These are phyloP conservation scores for Coprinopsis strossmayeri DNA, from an alignment of 768 basidiomycete genomes.

Conservation along the genomic window DNA sequence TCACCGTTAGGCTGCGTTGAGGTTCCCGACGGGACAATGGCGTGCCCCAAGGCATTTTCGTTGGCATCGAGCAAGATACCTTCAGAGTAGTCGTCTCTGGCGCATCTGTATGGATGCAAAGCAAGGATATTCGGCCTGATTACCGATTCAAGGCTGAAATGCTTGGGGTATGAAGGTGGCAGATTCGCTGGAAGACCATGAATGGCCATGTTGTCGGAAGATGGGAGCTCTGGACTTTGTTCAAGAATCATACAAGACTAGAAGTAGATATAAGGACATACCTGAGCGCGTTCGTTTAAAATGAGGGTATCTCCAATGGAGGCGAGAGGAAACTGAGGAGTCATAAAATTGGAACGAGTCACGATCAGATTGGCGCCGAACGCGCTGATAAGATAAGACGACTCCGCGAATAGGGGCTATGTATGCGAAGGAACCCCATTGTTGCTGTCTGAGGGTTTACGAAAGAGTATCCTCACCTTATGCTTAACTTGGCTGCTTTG, in stretches of 20 bases:
- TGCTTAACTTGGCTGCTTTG: too few species aligned
- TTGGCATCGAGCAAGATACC: conserved; percentile 96
- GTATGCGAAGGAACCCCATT: too few species aligned
- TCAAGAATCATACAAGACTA: not conserved
- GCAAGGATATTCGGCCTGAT: conserved; percentile 93
- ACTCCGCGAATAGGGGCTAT: too few species aligned
- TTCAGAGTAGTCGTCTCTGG: conserved; percentile 88
- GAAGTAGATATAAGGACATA: not conserved
- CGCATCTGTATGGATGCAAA: conserved; percentile 90
- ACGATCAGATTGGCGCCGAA: conserved; percentile 1
- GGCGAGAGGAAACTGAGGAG: not conserved
- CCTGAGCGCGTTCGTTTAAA: not conserved
- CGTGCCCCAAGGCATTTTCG: conserved; percentile 91
- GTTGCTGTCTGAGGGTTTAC: too few species aligned
- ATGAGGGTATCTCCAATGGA: not conserved
- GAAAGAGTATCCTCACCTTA: too few species aligned
- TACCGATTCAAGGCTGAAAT: conserved; percentile 79
- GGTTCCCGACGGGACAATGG: conserved; percentile 41
- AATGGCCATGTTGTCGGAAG: too few species aligned
- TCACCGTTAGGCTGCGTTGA: not conserved
- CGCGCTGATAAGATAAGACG: conserved; percentile 14
- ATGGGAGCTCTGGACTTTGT: conserved; percentile 36
- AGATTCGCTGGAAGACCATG: conserved; percentile 46
- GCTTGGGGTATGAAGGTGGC: conserved; percentile 50
- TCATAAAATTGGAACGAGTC: conserved; percentile 10